Base-by-base conservation (phyloP, 306 rosid genomes). In the cucumber (Cucumis sativus) region DNA sequence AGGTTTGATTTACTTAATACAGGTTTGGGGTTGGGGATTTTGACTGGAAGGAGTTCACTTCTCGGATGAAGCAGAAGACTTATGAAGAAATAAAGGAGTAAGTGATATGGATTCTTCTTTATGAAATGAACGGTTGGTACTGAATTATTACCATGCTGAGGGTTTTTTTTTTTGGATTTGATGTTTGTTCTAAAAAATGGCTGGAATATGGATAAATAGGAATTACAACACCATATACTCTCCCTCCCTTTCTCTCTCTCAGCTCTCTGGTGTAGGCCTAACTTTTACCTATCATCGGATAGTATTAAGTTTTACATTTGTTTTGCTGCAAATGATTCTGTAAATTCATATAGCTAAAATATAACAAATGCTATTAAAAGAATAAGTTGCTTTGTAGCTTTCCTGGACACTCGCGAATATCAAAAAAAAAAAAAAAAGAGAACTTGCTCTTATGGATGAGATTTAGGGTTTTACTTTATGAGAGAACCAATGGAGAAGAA, bases 11-110 rank as follows among this genome's bases (percentile, higher is more conserved):
- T 81, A 37, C 20, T 49, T 17, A 6, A 67, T 28, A 51, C 93
- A 96, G 98, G 93, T 91, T 90, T 79, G 99, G 99, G 62, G 89
- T 89, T 64, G 99, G 97, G 78, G 88, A 95, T 78, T 92, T 83
- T 85, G 97, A 95, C 83, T 92, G 99, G 99, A 88, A 87, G 84
- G 97, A 95, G 83, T 95, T 90, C 84, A 77, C 88, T 55, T 79
- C 87, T 60, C 97, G 99, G 84, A 85, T 92, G 96, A 95, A 92
- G 84, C 96, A 88, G 85, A 95, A 95, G 89, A 88, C 99, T 25
- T 84, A 81, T 41, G 96, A 92, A 80, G 99, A 95, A 86, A 90
- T 91, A 79, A 91, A 80, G 80, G 95, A 87, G 99, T 95, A 92
- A 61, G 21, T 14, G 39, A 78, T 80, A n/a, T 82, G 35, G 52